phyloP scores from a whole-genome alignment of 2,329 filamentous ascomycete genomes.

The Blastomyces silverae region DNA sequence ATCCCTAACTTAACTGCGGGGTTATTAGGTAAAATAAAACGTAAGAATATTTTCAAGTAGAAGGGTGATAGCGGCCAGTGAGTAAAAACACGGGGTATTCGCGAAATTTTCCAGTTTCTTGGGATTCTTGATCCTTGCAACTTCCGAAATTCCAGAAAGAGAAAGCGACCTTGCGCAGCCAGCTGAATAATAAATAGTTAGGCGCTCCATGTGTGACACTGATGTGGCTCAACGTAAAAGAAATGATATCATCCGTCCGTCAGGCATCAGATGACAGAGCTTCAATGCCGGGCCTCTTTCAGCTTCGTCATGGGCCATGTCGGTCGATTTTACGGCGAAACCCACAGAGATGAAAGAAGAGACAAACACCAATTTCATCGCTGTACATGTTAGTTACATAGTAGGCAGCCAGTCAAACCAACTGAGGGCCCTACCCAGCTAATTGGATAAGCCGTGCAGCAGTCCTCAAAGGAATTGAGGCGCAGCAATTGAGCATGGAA shows the following conservation, averaged over 20 bases:
- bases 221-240: not conserved
- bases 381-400: no score
- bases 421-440: slow-evolving; percentile 30
- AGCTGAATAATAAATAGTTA: not conserved
- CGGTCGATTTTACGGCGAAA: not conserved
- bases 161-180: not conserved
- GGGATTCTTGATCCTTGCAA: not conserved
- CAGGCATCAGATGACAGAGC: not conserved
- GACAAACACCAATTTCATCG: not conserved
- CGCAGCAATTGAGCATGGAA: not conserved
- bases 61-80: no score
- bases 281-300: not conserved
- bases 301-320: not conserved
- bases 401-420: not conserved
- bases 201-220: slow-evolving; percentile 4
- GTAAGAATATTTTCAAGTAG: not conserved
- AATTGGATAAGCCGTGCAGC: slow-evolving; percentile 24
- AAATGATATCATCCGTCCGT: slow-evolving; percentile 5
- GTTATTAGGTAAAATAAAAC: not conserved
- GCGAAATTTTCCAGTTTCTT: no score
- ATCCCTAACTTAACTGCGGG: no score
- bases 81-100: no score
- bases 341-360: no score
- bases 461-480: not conserved
- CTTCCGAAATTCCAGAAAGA: not conserved